Evolutionary conservation across 1,284 basidiomycete genomes (phyloP).

Genomic region (Ganoderma multipileum): DNA sequence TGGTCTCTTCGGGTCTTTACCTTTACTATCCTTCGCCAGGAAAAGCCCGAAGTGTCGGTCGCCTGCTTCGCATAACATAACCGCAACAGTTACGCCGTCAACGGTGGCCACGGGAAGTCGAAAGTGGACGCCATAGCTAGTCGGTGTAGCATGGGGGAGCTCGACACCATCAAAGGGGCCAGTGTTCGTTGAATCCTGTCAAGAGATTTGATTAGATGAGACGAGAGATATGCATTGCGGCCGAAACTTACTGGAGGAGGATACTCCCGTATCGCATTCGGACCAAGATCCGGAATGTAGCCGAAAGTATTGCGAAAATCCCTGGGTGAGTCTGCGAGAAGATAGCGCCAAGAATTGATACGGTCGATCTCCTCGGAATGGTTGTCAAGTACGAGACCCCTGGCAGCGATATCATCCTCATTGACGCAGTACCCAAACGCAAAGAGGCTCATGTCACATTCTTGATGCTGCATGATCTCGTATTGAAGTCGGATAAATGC

Average conservation of each 20-base stretch:
- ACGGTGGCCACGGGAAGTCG: slow-evolving; percentile 1
- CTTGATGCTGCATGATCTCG: slow-evolving; percentile 10
- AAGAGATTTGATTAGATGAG: not conserved
- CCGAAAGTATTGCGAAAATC: not conserved
- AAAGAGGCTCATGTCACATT: slow-evolving; percentile 10
- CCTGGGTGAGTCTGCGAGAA: slow-evolving; percentile 1
- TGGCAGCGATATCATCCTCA: not conserved
- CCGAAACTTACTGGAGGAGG: not conserved
- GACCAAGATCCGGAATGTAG: not conserved
- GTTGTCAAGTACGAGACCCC: too few species aligned
- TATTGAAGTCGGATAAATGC: slow-evolving; percentile 13
- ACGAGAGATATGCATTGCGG: too few species aligned
- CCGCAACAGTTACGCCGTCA: not conserved
- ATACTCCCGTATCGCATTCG: not conserved
- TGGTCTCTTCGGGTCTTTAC: not conserved
- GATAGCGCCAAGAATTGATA: not conserved
- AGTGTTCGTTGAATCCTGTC: not conserved
- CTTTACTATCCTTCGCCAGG: not conserved
- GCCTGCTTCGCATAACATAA: not conserved
- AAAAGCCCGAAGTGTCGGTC: not conserved
- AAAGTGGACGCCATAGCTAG: not conserved
- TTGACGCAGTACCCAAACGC: not conserved
- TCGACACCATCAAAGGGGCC: slow-evolving; percentile 2
- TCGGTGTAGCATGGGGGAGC: not conserved
- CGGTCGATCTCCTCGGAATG: too few species aligned